A percentile compares a stretch with the other conserved stretches of the same genome.
These are phyloP conservation scores for Barbatosphaeria neglecta DNA, from an alignment of 495 filamentous ascomycete species.

Conservation along the genomic window DNA sequence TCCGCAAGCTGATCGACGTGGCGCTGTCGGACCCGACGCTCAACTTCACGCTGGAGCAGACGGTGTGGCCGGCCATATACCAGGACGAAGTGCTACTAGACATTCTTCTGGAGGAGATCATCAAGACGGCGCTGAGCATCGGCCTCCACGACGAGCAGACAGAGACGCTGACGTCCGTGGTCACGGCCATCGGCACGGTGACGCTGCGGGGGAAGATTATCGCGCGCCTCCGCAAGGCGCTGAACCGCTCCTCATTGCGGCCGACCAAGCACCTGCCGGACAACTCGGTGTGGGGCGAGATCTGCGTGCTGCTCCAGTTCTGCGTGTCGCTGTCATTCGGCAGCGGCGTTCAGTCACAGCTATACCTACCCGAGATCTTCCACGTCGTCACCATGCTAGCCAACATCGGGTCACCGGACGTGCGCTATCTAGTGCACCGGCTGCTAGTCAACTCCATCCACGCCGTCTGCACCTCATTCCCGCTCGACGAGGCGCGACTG, in stretches of 20 bases:
- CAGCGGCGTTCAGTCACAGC: conserved; percentile 48
- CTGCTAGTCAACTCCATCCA: conserved; percentile 53
- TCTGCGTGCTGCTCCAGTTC: conserved; percentile 51
- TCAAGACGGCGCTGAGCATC: conserved; percentile 45
- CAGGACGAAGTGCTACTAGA: conserved; percentile 50
- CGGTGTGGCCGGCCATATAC: conserved; percentile 48
- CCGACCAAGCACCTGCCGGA: conserved; percentile 50
- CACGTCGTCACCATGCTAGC: conserved; percentile 57
- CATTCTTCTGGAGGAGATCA: conserved; percentile 51
- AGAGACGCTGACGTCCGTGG: conserved; percentile 48
- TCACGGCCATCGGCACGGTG: conserved; percentile 46
- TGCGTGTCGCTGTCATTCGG: conserved; percentile 54
- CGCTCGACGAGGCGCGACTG: conserved; percentile 41
- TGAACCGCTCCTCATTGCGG: conserved; percentile 50
- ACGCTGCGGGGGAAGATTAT: conserved; percentile 51
- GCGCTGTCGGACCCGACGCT: conserved; percentile 43
- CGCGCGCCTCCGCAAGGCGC: conserved; percentile 46
- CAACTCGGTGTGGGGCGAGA: conserved; percentile 52
- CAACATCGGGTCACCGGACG: conserved; percentile 44
- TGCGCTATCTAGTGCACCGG: conserved; percentile 45
- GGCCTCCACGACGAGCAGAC: conserved; percentile 45
- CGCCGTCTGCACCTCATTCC: conserved; percentile 51
- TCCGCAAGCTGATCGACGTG: conserved; percentile 52
- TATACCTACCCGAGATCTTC: conserved; percentile 54
- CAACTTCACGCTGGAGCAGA: conserved; percentile 46